Conservation (phyloP, 345 rosid genomes). For the Aurinia saxatilis region DNA sequence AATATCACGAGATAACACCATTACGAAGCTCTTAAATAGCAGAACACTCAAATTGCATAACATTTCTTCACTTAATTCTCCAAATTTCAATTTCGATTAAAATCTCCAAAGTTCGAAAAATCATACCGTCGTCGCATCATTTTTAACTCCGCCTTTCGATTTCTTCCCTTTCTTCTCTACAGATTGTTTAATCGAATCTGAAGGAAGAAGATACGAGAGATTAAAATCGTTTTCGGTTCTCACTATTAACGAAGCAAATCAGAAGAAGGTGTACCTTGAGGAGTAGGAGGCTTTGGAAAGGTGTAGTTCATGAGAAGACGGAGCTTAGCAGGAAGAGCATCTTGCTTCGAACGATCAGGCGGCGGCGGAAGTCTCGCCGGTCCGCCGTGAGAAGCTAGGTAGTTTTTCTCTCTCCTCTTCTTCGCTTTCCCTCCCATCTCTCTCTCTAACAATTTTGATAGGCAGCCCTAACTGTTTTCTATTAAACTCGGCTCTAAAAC, state of each 20-base stretch:
- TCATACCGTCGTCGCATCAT: conserved; percentile 13
- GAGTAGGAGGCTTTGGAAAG: conserved; percentile 27
- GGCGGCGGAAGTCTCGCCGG: conserved; percentile 75
- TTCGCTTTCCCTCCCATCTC: conserved; percentile 83
- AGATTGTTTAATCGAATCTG: conserved; percentile 15
- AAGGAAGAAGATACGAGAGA: neutral
- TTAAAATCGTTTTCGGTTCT: too few species aligned
- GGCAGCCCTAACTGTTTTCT: conserved; percentile 2
- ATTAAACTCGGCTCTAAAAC: neutral
- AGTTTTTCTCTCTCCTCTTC: conserved; percentile 80
- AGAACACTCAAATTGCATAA: neutral
- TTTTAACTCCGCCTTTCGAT: neutral
- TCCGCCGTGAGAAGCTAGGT: conserved; percentile 75
- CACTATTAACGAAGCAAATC: too few species aligned
- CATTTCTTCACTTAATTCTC: neutral
- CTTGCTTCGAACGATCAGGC: conserved; percentile 59
- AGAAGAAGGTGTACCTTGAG: conserved; percentile 20
- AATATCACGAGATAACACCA: neutral
- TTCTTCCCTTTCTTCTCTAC: conserved; percentile 18
- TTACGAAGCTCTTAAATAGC: neutral
- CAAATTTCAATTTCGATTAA: neutral
- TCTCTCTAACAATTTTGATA: neutral
- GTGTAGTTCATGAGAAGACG: conserved; percentile 64
- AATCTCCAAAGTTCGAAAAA: too few species aligned
- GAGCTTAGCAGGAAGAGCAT: conserved; percentile 74